Evolutionary conservation across 2,329 filamentous ascomycete genomes (phyloP), one percentile per base, ranked within the genome.

Genomic region (Fusarium bulbicola): DNA sequence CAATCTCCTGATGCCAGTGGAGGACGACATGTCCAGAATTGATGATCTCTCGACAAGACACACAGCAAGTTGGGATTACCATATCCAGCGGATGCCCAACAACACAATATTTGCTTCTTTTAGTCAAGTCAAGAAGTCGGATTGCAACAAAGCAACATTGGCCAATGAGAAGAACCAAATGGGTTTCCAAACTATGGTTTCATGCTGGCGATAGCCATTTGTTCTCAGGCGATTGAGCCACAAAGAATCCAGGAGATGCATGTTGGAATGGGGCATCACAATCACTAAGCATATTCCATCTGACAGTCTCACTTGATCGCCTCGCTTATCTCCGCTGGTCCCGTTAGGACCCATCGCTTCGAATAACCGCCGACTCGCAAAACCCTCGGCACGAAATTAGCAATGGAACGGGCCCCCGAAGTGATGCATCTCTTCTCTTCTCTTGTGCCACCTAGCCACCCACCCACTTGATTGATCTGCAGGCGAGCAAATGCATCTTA

Each of bases 381-480:
- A 46, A 34, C 54, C 59, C 59, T 63, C 68, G 68, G 70, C 75
- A 64, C 66, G 64, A 74, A 63, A 61, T 61, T 66, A 57, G 59
- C 46, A 63, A 69, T 59, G 66, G 66, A 58, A 46, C 32, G 20
- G 26, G 20, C 59, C 59, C 68, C 34, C 45, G 58, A 74, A 70
- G 53, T 59, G 54, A 75, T 70, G 58, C 66, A 74, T 64, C 66
- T 75, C 32, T 59, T 69, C 68, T 74, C 63, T 28, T 67, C 60
- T 64, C 67, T 54, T 75, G 75, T 77, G 69, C 47, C 74, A 77
- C 71, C 74, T 67, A 73, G 49, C 49, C 49, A 36, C 49, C 73
- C 66, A 74, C 66, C 63, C 70, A 62, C 64, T 70, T 43, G 67
- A 76, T 68, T 46, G 73, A 77, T 77, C 74, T 76, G 76, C 76